A percentile compares a stretch with the other conserved stretches of the same genome.
Conservation (phyloP, 2,329 filamentous ascomycete species). For the Trichoderma atrobrunneum region DNA sequence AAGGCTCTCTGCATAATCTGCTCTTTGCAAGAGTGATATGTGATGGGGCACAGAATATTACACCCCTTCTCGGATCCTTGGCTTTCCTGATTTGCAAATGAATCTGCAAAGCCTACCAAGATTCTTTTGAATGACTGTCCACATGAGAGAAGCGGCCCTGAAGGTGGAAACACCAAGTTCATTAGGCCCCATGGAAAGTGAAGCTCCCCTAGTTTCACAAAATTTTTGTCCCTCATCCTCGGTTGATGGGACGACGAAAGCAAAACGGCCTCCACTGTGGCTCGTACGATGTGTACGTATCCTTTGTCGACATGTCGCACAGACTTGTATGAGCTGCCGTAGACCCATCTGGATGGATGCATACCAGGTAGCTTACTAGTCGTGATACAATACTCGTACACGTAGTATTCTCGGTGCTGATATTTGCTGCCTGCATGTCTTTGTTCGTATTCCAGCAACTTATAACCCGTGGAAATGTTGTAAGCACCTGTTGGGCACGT, state of each 20-base stretch:
- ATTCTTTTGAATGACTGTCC: background rate
- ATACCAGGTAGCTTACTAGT: background rate
- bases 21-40: background rate
- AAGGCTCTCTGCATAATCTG: background rate
- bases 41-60: background rate
- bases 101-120: background rate
- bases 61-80: background rate
- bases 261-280: background rate
- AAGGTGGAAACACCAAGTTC: background rate
- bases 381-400: background rate
- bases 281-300: slow-evolving; percentile 9
- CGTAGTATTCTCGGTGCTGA: background rate
- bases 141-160: background rate
- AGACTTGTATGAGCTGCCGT: background rate
- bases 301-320: slow-evolving; percentile 1
- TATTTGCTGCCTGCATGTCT: background rate
- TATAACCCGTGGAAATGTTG: background rate
- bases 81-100: background rate
- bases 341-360: background rate
- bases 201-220: background rate
- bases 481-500: background rate
- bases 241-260: background rate
- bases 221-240: background rate
- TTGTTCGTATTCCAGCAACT: background rate
- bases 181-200: background rate